These are phyloP conservation scores for Leccinum obscurum DNA, from an alignment of 768 basidiomycete genomes.

Conservation along the genomic window DNA sequence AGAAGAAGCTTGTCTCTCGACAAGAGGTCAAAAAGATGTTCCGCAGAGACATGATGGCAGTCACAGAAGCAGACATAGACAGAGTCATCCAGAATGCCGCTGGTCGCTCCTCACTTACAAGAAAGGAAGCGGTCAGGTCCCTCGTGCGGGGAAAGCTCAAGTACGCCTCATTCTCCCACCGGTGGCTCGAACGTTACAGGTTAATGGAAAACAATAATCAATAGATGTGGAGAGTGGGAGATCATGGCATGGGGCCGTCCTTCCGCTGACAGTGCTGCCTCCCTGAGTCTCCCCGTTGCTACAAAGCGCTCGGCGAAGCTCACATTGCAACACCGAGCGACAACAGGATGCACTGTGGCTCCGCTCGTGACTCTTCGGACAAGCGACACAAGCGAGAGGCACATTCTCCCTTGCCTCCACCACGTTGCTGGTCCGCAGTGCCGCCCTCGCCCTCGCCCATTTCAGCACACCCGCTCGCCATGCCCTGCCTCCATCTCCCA, in stretches of 20 bases:
- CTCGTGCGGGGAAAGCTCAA: constrained; percentile 26
- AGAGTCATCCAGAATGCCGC: constrained; percentile 18
- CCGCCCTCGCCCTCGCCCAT: background rate
- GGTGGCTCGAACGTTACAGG: constrained; percentile 31
- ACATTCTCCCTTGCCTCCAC: background rate
- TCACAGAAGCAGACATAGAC: constrained; percentile 29
- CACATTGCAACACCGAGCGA: background rate
- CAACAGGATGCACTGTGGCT: background rate
- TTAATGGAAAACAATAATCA: constrained; percentile 31
- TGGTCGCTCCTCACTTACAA: constrained; percentile 27
- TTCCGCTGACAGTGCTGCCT: constrained; percentile 31
- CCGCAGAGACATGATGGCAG: constrained; percentile 23
- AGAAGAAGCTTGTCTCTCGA: constrained; percentile 28
- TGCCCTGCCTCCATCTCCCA: background rate
- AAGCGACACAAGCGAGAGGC: background rate
- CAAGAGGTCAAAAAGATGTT: constrained; percentile 33
- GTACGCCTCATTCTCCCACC: constrained; percentile 31
- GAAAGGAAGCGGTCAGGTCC: constrained; percentile 27
- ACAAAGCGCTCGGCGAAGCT: constrained; percentile 21
- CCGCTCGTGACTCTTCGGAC: background rate
- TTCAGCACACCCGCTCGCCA: background rate
- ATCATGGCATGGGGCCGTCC: constrained; percentile 33
- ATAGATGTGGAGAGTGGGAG: constrained; percentile 33
- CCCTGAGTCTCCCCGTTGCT: constrained; percentile 34
- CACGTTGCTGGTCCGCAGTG: background rate